A percentile compares a stretch with the other conserved stretches of the same genome.
Evolutionary conservation across 768 basidiomycete species (phyloP).

Genomic region (Psilocybe azurescens): DNA sequence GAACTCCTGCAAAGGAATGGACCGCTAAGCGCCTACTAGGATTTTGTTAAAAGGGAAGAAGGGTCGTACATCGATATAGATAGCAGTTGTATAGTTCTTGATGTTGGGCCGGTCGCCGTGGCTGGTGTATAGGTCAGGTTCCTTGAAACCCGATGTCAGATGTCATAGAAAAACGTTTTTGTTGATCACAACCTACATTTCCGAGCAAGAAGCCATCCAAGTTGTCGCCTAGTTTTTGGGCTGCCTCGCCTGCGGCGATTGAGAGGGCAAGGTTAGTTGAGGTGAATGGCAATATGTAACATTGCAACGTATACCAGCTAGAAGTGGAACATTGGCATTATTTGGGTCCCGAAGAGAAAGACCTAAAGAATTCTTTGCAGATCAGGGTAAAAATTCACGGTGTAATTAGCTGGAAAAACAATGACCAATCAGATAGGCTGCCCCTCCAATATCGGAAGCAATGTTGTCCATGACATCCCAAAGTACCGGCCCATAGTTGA

Average conservation of each 20-base stretch:
- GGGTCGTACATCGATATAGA: conserved; percentile 48
- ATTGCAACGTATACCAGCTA: conserved; percentile 18
- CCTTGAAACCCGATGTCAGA: conserved; percentile 32
- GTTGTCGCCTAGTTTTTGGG: conserved; percentile 39
- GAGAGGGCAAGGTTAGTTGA: neutral
- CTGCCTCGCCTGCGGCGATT: conserved; percentile 35
- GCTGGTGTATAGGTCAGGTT: conserved; percentile 63
- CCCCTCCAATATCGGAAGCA: conserved; percentile 31
- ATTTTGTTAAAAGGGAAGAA: neutral
- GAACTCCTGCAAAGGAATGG: conserved; percentile 41
- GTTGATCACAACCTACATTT: conserved; percentile 39
- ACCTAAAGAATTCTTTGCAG: conserved; percentile 30
- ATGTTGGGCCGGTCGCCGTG: conserved; percentile 46
- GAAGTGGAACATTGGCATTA: conserved; percentile 35
- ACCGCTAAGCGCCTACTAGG: neutral
- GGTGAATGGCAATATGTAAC: neutral
- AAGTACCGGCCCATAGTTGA: conserved; percentile 50
- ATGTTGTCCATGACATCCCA: conserved; percentile 52
- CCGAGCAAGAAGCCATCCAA: conserved; percentile 55
- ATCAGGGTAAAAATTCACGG: neutral
- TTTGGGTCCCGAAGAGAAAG: conserved; percentile 47
- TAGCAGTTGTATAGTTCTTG: conserved; percentile 49
- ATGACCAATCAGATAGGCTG: conserved; percentile 38
- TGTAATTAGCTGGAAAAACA: neutral
- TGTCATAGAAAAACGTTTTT: neutral